These are phyloP conservation scores for Cenchrus purpureus DNA, from an alignment of 176 grass and related monocot species.

Conservation along the genomic window DNA sequence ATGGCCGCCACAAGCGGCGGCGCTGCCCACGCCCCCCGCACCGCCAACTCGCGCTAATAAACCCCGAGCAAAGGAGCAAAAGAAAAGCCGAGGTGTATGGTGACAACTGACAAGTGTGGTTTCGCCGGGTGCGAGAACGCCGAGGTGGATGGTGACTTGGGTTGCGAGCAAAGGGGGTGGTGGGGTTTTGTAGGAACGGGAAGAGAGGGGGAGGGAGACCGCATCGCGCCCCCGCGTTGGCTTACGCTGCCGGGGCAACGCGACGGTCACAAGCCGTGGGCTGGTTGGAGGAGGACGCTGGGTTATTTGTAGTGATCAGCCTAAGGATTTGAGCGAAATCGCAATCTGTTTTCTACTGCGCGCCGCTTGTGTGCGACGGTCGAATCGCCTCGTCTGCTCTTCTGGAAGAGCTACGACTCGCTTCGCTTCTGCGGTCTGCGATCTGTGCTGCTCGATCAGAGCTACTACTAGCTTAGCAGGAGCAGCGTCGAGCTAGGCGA, in stretches of 20 bases:
- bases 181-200: background rate
- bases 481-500: background rate
- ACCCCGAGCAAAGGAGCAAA: background rate
- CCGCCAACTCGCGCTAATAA: background rate
- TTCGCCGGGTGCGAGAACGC: background rate
- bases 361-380: slow-evolving; percentile 4
- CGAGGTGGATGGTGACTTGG: background rate
- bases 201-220: background rate
- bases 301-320: background rate
- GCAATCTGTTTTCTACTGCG: slow-evolving; percentile 1
- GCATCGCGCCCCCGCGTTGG: background rate
- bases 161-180: background rate
- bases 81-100: no score
- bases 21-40: background rate
- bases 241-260: background rate
- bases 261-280: slow-evolving; percentile 18
- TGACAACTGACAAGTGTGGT: no score
- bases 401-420: background rate
- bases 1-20: background rate
- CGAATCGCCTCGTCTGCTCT: background rate
- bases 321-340: background rate
- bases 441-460: no score
- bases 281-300: background rate
- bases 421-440: no score
- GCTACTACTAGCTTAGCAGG: no score